Evolutionary conservation across 129 eudicot species (phyloP).

Genomic region (Logfia minima): DNA sequence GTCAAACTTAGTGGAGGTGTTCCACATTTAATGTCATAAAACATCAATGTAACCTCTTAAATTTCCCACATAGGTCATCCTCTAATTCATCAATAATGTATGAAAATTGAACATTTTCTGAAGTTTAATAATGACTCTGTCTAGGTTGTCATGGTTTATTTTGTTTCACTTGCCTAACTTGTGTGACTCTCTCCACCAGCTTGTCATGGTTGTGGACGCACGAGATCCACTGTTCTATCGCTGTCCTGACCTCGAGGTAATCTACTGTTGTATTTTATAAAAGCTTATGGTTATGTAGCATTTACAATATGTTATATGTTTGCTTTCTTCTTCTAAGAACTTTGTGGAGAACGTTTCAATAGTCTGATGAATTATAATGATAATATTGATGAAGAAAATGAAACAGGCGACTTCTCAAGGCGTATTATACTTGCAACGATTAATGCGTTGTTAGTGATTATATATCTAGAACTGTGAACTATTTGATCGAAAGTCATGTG

Average conservation of each 20-base stretch:
- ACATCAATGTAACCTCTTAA: too few species aligned
- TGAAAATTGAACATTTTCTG: not conserved
- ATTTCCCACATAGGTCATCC: not conserved
- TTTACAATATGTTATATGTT: not conserved
- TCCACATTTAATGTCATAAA: too few species aligned
- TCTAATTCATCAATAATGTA: too few species aligned
- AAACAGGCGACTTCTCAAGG: not conserved
- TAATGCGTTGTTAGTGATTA: too few species aligned
- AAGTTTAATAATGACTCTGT: too few species aligned
- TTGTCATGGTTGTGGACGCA: constrained; percentile 98
- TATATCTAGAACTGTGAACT: not conserved
- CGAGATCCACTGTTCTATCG: constrained; percentile 95
- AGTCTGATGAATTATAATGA: not conserved
- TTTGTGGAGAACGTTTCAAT: not conserved
- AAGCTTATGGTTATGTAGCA: constrained; percentile 2
- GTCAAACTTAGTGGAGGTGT: too few species aligned
- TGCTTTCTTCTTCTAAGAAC: not conserved
- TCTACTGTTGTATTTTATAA: constrained; percentile 13
- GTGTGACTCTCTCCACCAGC: constrained; percentile 53
- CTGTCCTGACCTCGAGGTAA: constrained; percentile 96
- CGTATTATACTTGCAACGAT: not conserved
- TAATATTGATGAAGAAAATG: not conserved
- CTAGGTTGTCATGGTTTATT: not conserved
- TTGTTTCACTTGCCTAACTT: constrained; percentile 7
- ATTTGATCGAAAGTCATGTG: not conserved